Percentiles rank a stretch among this genome's conserved stretches.
These are phyloP conservation scores for Phytophthora aleatoria DNA, from an alignment of 352 stramenopile genomes.

Conservation along the genomic window DNA sequence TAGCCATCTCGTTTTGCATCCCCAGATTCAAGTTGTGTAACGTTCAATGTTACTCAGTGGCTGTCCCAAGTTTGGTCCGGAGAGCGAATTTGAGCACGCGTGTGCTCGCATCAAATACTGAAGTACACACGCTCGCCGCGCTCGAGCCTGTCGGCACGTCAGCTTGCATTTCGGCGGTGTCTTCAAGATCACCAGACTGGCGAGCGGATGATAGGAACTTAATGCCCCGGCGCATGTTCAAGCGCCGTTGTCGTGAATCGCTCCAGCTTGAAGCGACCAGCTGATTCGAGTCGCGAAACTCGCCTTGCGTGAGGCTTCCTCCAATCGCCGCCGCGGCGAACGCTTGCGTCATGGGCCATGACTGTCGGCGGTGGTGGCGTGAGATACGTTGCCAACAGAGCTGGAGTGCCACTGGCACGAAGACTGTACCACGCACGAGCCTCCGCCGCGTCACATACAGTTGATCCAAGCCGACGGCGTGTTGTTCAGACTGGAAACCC, in stretches of 20 bases:
- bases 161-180: slow-evolving; percentile 22
- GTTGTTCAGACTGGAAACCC: slow-evolving; percentile 25
- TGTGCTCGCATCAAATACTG: background rate
- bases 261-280: slow-evolving; percentile 1
- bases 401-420: background rate
- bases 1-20: background rate
- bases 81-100: too few species aligned
- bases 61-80: too few species aligned
- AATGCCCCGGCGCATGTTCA: slow-evolving; percentile 19
- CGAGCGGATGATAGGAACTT: slow-evolving; percentile 11
- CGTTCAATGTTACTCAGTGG: too few species aligned
- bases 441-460: slow-evolving; percentile 28
- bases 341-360: slow-evolving; percentile 3
- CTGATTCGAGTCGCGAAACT: slow-evolving; percentile 7
- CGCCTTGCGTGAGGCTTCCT: slow-evolving; percentile 12
- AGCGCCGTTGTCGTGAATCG: slow-evolving; percentile 11
- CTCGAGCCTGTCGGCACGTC: slow-evolving; percentile 14
- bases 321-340: slow-evolving; percentile 9
- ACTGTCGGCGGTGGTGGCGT: too few species aligned
- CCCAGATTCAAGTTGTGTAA: too few species aligned
- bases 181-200: slow-evolving; percentile 18
- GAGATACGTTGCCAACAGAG: background rate
- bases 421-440: background rate
- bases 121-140: background rate
- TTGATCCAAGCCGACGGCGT: slow-evolving; percentile 7